Percentiles rank a stretch among this genome's conserved stretches.
phyloP scores from a whole-genome alignment of 225 moss, liverwort and hornwort species.

The Neckera pumila region DNA sequence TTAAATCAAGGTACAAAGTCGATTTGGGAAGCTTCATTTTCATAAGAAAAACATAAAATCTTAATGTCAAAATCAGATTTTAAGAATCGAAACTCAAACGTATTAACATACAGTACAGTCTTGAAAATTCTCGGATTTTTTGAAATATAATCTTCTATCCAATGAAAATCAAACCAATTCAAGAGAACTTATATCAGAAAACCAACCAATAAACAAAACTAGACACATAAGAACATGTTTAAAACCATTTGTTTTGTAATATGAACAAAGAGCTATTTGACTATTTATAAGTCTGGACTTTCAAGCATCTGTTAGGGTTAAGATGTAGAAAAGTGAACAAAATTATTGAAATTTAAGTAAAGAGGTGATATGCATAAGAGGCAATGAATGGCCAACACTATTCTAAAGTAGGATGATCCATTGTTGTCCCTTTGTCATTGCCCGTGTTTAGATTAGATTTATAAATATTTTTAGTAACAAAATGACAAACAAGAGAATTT shows the following conservation, averaged over 20 bases:
- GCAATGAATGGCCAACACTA: neutral
- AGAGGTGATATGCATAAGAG: too few species aligned
- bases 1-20: too few species aligned
- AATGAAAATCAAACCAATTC: neutral
- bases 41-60: too few species aligned
- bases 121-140: neutral
- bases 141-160: neutral
- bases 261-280: neutral
- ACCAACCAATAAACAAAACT: neutral
- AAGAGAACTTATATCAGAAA: neutral
- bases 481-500: too few species aligned
- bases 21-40: too few species aligned
- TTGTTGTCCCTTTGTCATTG: neutral
- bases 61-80: too few species aligned
- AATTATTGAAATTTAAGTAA: neutral
- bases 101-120: too few species aligned
- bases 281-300: neutral
- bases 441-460: neutral
- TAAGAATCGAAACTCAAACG: too few species aligned
- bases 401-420: too few species aligned
- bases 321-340: neutral
- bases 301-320: too few species aligned
- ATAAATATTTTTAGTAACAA: too few species aligned
- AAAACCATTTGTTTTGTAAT: neutral
- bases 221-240: neutral